Evolutionary conservation across 805 yeast genomes (phyloP).

Genomic region (Ogataea paraovalis): DNA sequence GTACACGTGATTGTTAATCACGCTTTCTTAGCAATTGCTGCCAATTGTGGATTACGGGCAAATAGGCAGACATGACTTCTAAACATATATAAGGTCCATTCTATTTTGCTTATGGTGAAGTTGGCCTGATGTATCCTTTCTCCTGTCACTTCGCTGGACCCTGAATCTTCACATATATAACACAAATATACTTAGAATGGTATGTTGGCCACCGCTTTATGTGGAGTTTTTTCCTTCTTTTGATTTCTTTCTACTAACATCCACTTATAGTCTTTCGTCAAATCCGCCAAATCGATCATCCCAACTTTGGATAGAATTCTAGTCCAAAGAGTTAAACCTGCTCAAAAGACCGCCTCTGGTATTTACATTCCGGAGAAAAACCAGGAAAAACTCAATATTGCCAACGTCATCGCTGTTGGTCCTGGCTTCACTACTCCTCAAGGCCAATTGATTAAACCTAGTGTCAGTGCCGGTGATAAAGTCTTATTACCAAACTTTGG

Average conservation of each 20-base stretch:
- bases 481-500: constrained; percentile 95
- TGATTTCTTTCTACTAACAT: neutral
- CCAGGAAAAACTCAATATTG: constrained; percentile 90
- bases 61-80: too few species aligned
- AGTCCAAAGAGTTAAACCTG: constrained; percentile 92
- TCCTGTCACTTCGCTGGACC: too few species aligned
- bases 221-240: too few species aligned
- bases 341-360: constrained; percentile 89
- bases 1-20: too few species aligned
- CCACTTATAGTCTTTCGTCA: constrained; percentile 48
- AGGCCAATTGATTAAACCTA: constrained; percentile 69
- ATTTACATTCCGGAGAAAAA: constrained; percentile 93
- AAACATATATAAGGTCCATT: too few species aligned
- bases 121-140: too few species aligned
- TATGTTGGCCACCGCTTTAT: neutral
- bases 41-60: too few species aligned
- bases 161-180: too few species aligned
- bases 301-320: constrained; percentile 95
- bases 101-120: too few species aligned
- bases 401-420: constrained; percentile 89
- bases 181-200: neutral
- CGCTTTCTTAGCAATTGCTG: too few species aligned
- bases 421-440: constrained; percentile 80
- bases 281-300: constrained; percentile 80
- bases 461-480: constrained; percentile 86